Base-by-base conservation (phyloP, 345 rosid species). In the Trapa bicornis region DNA sequence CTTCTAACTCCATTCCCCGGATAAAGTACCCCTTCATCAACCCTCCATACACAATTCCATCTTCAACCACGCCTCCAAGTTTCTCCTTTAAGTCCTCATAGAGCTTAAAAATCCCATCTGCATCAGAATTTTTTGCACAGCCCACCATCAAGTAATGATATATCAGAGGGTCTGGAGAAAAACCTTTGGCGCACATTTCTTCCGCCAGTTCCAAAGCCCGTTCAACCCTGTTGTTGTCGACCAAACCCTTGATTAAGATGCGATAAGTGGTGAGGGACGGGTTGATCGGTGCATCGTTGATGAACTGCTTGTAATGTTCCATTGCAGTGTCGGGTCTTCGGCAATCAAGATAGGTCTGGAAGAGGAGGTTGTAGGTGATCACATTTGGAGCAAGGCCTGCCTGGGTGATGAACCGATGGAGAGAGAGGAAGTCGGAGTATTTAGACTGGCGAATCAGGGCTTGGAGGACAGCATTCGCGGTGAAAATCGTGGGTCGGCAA, bases 401-500 rank as follows among this genome's bases (percentile, higher is more conserved):
- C 64, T 82, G 91, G 14, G 84, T 87, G 67, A 88, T 88, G 74
- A 90, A 93, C 0, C 89, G 77, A 37, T 93, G 97, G 38, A 93
- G 84, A 0, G 90, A 80, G 38, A 93, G 81, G 73, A 93, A 82
- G 32, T 84, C 96, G 0, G 86, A 76, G 69, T 88, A 87, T 68
- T 88, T 90, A 1, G 82, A 80, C 70, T 88, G 97, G 37, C 96
- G 97, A 62, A 93, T 82, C 76, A 84, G 96, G 2, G 98, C 97
- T 22, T 82, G 79, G 47, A 93, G 88, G 65, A 93, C 96, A 2
- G 92, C 85, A 66, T 90, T 90, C 32, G 89, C 96, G 2, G 96
- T 90, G 79, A 75, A 88, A 43, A 92, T 86, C 17, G 98, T 83
- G 7, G 98, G 98, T 2, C 91, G 83, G 80, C 97, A 93, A 65